Evolutionary conservation across 768 basidiomycete genomes (phyloP), one percentile per base, ranked within the genome.

Genomic region (Boletus huronensis): DNA sequence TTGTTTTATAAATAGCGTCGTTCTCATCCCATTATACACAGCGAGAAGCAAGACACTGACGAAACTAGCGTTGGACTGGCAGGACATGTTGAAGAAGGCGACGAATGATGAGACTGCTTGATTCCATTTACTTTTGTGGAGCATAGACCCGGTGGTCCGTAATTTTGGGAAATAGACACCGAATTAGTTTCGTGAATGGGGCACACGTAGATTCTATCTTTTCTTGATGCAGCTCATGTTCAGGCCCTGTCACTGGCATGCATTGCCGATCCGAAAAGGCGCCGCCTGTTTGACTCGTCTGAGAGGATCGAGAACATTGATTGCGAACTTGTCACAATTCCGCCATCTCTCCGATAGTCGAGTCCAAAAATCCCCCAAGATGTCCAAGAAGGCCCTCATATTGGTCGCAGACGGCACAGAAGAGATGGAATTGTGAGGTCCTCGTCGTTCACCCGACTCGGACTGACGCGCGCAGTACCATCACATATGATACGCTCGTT

Each of bases 401-500:
- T 74, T 93, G 23, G 80, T 93, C 26, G 86, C 90, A 17, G 80
- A 91, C 64, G 90, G 90, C 13, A 91, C 90, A 1, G 90, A 93
- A 66, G 90, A 93, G 72, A 91, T 90, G 84, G 90, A 91, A 70
- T 92, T 91, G 90, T 40, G 52, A 55, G 60, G 3, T 5, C 21
- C 6, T 43, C 16, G 6, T 29, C 29, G 35, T 23, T 57, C 17
- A 14, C 6, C 13, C 1, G 25, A 45, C 31, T 34, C 11, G 52
- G 43, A 39, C 48, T 50, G 41, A 58, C 32, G 5, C 34, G 19
- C 7, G 5, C 64, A 92, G 89, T 62, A 89, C 88, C 9, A 85
- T 92, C 71, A 79, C 83, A 10, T 93, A 88, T 65, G 90, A 92
- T 64, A 89, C 85, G 6, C 83, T 93, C 44, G 85, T 90, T 25